Evolutionary conservation across 805 yeast genomes (phyloP), one percentile per base, ranked within the genome.

Genomic region (Candida pini): DNA sequence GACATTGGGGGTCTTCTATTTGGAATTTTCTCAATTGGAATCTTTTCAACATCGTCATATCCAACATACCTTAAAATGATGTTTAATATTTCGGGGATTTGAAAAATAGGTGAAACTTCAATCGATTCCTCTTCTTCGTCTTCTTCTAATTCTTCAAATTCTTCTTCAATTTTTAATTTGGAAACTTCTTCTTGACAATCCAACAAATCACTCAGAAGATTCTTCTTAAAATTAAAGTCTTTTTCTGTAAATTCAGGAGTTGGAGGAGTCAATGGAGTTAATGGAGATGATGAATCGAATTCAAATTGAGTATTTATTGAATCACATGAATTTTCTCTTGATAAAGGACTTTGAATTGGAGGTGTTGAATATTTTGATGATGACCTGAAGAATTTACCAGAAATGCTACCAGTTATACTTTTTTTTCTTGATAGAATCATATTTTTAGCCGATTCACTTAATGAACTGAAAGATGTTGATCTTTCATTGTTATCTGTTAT

Each of bases 21-120:
- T 30, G 84, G 81, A 0, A 75, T 54, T 12, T 58, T 54, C 48
- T 84, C 90, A 29, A 66, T 71, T 2, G 90, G 90, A n/a, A 78
- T 63, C 7, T 58, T 53, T 2, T 69, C 63, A 15, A 39, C 29
- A 32, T 51, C 57, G 40, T 68, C 73, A 18, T 62, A 56, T 37
- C 81, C 87, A n/a, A 81, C 80, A 51, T 65, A 75, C 18, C 64
- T 60, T 16, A 85, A 57, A 9, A 87, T 82, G 35, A 68, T 65
- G 40, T 66, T 57, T 12, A 87, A 63, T 34, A 87, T 79, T 55
- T 87, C 96, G 0, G 96, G 95, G 23, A 81, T 77, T 33, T 68
- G 64, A 49, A 87, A 81, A 7, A 87, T 80, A 12, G 58, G 47
- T 55, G 35, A 37, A 23, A 36, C 25, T 12, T 15, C 4, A 13